A percentile compares a stretch with the other conserved stretches of the same genome.
Conservation (phyloP, 768 basidiomycete genomes). For the Suillus discolor region DNA sequence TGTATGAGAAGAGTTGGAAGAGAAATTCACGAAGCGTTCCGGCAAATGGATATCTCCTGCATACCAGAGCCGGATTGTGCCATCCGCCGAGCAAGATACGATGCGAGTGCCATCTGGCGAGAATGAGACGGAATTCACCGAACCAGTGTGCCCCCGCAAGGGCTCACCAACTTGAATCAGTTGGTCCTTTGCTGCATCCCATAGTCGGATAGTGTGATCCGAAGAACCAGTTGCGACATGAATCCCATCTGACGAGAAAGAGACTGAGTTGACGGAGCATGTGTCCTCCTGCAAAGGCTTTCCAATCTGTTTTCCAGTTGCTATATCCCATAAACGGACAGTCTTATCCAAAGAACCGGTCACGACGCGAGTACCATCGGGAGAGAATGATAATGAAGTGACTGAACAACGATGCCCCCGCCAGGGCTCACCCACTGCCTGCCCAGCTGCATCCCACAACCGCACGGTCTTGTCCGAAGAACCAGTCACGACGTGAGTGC, state of each 20-base stretch:
- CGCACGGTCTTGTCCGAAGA: conserved; percentile 17
- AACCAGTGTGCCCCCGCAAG: background rate
- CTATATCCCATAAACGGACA: background rate
- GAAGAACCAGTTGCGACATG: background rate
- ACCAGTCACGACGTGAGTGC: conserved; percentile 16
- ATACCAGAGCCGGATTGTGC: conserved; percentile 3
- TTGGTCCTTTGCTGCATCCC: background rate
- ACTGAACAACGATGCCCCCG: background rate
- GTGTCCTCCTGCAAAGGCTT: background rate
- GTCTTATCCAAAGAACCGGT: conserved; percentile 3
- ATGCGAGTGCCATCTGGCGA: conserved; percentile 3
- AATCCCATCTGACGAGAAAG: conserved; percentile 7
- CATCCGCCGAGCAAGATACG: background rate
- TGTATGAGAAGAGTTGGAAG: background rate
- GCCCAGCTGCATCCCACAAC: conserved; percentile 23
- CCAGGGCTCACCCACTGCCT: conserved; percentile 5
- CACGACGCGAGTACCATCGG: background rate
- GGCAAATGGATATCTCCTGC: background rate
- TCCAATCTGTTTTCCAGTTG: background rate
- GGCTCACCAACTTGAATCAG: conserved; percentile 3
- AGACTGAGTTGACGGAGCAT: background rate
- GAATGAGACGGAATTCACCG: background rate
- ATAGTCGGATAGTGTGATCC: conserved; percentile 1
- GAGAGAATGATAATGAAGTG: conserved; percentile 6
- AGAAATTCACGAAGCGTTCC: background rate